Evolutionary conservation across 2,329 filamentous ascomycete genomes (phyloP).

Genomic region (Ceratocystis eucalypticola): DNA sequence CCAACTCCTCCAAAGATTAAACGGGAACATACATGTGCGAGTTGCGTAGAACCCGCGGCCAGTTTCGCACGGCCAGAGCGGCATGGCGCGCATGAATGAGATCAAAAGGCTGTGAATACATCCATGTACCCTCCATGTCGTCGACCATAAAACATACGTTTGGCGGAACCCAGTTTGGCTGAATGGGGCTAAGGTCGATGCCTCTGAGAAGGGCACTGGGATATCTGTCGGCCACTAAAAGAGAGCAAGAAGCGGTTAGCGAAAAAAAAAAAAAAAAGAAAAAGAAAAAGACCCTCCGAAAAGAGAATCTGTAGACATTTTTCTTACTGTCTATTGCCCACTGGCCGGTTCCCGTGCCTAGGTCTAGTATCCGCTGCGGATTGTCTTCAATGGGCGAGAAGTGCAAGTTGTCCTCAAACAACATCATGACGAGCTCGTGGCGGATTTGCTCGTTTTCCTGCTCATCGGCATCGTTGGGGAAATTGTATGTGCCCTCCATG

Average conservation of each 20-base stretch:
- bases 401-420: slow-evolving; percentile 36
- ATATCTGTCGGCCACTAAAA: slow-evolving; percentile 28
- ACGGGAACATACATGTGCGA: slow-evolving; percentile 32
- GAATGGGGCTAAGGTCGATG: slow-evolving; percentile 45
- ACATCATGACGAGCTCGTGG: slow-evolving; percentile 38
- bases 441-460: slow-evolving; percentile 46
- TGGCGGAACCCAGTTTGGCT: slow-evolving; percentile 41
- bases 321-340: slow-evolving; percentile 42
- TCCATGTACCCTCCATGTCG: slow-evolving; percentile 44
- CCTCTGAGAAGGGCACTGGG: slow-evolving; percentile 37
- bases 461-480: slow-evolving; percentile 47
- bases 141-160: slow-evolving; percentile 45
- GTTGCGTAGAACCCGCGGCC: slow-evolving; percentile 36
- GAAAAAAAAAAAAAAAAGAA: slow-evolving; percentile 18
- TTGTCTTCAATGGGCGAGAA: slow-evolving; percentile 37
- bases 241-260: slow-evolving; percentile 18
- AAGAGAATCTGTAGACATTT: slow-evolving; percentile 19
- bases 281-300: not conserved
- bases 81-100: slow-evolving; percentile 48
- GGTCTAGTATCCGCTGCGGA: slow-evolving; percentile 40
- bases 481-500: slow-evolving; percentile 36
- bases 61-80: slow-evolving; percentile 43
- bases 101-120: slow-evolving; percentile 43
- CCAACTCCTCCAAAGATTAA: no score
- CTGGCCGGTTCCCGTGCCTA: slow-evolving; percentile 45